phyloP scores from a whole-genome alignment of 2,329 filamentous ascomycete genomes.

The Colletotrichum eleusines region DNA sequence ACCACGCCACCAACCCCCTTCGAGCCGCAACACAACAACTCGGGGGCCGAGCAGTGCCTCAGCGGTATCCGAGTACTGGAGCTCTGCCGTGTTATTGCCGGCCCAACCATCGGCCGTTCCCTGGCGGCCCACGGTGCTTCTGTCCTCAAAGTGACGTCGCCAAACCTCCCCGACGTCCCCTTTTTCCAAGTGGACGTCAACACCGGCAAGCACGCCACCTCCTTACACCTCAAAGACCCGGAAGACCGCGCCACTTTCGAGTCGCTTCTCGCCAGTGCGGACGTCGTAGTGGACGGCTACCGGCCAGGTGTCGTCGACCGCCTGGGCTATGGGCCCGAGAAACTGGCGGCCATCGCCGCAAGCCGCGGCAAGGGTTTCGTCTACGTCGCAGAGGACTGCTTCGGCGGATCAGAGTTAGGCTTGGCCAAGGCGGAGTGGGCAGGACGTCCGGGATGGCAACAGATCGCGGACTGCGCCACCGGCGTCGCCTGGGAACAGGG shows the following conservation, averaged over 20 bases:
- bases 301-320: slow-evolving; percentile 69
- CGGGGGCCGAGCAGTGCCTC: slow-evolving; percentile 53
- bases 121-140: slow-evolving; percentile 77
- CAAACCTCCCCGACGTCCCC: slow-evolving; percentile 70
- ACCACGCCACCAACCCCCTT: slow-evolving; percentile 58
- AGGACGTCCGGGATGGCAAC: slow-evolving; percentile 71
- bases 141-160: slow-evolving; percentile 74
- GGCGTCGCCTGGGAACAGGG: slow-evolving; percentile 66
- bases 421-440: slow-evolving; percentile 62
- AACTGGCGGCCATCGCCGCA: slow-evolving; percentile 60
- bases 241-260: slow-evolving; percentile 64
- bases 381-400: slow-evolving; percentile 74
- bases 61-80: slow-evolving; percentile 75
- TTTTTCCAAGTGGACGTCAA: slow-evolving; percentile 76
- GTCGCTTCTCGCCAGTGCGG: slow-evolving; percentile 65
- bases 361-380: slow-evolving; percentile 68
- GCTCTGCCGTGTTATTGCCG: slow-evolving; percentile 76
- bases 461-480: slow-evolving; percentile 71
- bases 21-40: not conserved
- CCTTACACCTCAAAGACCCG: slow-evolving; percentile 66
- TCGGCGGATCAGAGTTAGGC: slow-evolving; percentile 64
- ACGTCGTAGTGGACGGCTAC: slow-evolving; percentile 74
- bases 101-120: slow-evolving; percentile 73
- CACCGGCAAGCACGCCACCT: slow-evolving; percentile 71
- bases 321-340: slow-evolving; percentile 67